A percentile compares a stretch with the other conserved stretches of the same genome.
Conservation (phyloP, 495 filamentous ascomycete species). For the Penicillium odoratum region DNA sequence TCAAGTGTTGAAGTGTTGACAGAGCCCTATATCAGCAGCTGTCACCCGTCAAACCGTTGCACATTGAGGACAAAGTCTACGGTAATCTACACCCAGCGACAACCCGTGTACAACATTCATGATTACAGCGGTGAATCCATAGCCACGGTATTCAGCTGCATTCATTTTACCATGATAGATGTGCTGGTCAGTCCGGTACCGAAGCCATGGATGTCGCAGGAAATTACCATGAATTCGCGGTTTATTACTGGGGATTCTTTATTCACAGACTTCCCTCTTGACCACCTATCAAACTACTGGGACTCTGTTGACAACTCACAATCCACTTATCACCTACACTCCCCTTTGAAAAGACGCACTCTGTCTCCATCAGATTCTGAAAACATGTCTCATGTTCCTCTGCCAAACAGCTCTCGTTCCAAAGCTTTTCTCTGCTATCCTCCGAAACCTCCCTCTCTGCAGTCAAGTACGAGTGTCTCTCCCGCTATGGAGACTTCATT, state of each 20-base stretch:
- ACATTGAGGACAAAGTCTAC: slow-evolving; percentile 14
- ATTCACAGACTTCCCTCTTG: background rate
- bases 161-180: slow-evolving; percentile 16
- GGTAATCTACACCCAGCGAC: slow-evolving; percentile 30
- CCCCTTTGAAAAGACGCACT: background rate
- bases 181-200: slow-evolving; percentile 14
- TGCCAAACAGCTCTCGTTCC: background rate
- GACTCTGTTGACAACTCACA: background rate
- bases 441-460: background rate
- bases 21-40: slow-evolving; percentile 27
- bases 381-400: background rate
- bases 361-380: background rate
- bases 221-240: background rate
- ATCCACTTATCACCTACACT: background rate
- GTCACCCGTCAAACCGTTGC: slow-evolving; percentile 23
- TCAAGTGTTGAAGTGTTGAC: background rate
- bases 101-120: slow-evolving; percentile 32
- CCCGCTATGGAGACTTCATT: slow-evolving; percentile 4
- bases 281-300: background rate
- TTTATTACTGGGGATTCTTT: slow-evolving; percentile 8
- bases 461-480: background rate
- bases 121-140: slow-evolving; percentile 22
- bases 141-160: background rate
- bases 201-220: slow-evolving; percentile 13
- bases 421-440: background rate